Base-by-base conservation (phyloP, 345 rosid species). In the Eucalyptus tenuipes region DNA sequence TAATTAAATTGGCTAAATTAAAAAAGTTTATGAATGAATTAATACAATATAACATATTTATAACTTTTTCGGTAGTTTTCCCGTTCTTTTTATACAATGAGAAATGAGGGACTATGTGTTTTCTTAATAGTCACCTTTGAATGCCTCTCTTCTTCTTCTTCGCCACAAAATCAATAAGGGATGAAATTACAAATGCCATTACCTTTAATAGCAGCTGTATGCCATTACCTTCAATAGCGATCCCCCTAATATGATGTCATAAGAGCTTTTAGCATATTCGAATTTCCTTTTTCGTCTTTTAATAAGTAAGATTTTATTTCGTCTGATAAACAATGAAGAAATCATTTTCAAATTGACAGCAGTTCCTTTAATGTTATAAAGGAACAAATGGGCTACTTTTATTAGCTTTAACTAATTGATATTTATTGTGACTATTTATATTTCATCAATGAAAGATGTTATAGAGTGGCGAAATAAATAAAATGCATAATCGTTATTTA, bases 1-100 rank as follows among this genome's bases (percentile, higher is more conserved):
- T 0, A 33, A 66, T 3, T 31, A 33, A 66, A 66, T 31, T 16
- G 12, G 0, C 4, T 24, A 57, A 57, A 57, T 5, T 57, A 25
- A 53, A 53, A 53, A 5, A 10, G 1, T 53, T 57, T 57, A 24
- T 9, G 2, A 59, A 10, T 11, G n/a, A 59, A 59, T 59, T 3
- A 1, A 59, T 59, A 57, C 0, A 5, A 0, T 25, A 57, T 11
- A 15, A 66, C 2, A 66, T n/a, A 9, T 31, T 31, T 31, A 7
- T 31, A 66, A 3, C 1, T 15, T 66, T 61, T 66, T 66, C 3
- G 1, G 3, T 66, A n/a, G 2, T 66, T 66, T 31, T 66, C 20
- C 22, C 2, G 0, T 31, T 31, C 80, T 68, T 68, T 16, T 31
- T 68, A 68, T 68, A 16, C 40, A 0, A 31, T 5, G 24, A 31